phyloP scores from a whole-genome alignment of 768 basidiomycete genomes.

The Gloeostereum incarnatum region DNA sequence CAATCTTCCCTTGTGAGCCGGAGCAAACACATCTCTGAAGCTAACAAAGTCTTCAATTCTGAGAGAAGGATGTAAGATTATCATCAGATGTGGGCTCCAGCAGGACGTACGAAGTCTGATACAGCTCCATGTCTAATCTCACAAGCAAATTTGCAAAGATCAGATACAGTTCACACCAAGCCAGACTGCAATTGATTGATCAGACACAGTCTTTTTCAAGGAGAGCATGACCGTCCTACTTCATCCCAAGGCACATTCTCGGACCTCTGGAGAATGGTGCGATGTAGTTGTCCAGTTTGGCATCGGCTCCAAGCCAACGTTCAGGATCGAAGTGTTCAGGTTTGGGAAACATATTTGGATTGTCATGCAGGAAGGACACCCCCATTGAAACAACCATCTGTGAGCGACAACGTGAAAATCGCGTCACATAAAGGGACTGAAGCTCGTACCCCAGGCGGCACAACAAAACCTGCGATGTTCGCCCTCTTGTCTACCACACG shows the following conservation, averaged over 20 bases:
- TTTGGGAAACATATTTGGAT: constrained; percentile 28
- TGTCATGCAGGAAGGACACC: constrained; percentile 25
- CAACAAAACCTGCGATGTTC: constrained; percentile 20
- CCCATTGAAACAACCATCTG: constrained; percentile 33
- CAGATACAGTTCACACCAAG: constrained; percentile 14
- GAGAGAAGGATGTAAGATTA: too few relatives aligned
- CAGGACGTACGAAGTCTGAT: constrained; percentile 7
- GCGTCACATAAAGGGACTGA: too few relatives aligned
- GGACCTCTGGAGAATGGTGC: constrained; percentile 35
- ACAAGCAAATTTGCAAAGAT: constrained; percentile 15
- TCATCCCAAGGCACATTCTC: constrained; percentile 32
- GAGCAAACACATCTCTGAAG: too few relatives aligned
- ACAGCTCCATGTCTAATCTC: constrained; percentile 12
- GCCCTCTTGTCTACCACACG: constrained; percentile 27
- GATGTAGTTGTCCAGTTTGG: constrained; percentile 28
- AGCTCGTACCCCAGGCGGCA: constrained; percentile 29
- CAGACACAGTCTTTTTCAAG: not conserved
- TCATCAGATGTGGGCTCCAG: too few relatives aligned
- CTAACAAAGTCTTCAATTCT: too few relatives aligned
- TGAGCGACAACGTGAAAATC: not conserved
- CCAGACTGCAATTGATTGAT: constrained; percentile 11
- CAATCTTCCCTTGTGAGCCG: too few relatives aligned
- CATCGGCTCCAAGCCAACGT: constrained; percentile 30
- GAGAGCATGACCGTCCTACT: constrained; percentile 17
- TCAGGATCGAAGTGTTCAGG: constrained; percentile 29